These are phyloP conservation scores for Alternaria angustiovoidea DNA, from an alignment of 2,329 filamentous ascomycete genomes.

Conservation along the genomic window DNA sequence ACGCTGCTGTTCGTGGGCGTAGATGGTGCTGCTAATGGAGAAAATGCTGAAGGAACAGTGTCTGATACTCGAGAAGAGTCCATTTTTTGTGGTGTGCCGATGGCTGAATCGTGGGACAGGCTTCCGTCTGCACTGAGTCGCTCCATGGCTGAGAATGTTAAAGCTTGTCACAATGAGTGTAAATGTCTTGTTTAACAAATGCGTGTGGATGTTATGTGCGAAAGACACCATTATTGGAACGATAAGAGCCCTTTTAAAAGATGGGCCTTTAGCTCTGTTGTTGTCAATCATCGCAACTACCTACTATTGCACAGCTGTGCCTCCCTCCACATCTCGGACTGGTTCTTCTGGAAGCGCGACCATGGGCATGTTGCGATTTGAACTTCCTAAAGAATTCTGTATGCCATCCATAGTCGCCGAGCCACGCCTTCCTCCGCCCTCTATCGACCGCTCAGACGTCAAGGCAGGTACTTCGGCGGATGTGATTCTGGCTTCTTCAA, in stretches of 20 bases:
- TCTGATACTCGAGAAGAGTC: neutral
- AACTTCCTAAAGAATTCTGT: constrained; percentile 32
- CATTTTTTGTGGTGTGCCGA: neutral
- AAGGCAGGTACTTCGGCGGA: constrained; percentile 19
- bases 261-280: constrained; percentile 4
- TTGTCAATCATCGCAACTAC: constrained; percentile 7
- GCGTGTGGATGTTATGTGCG: neutral
- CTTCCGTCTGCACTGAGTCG: neutral
- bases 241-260: neutral
- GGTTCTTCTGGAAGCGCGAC: constrained; percentile 54
- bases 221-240: neutral
- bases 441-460: constrained; percentile 8
- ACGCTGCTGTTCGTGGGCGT: no score
- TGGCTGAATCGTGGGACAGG: constrained; percentile 7
- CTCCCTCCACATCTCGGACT: constrained; percentile 51
- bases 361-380: constrained; percentile 52
- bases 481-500: constrained; percentile 25
- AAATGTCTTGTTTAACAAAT: neutral
- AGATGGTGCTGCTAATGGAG: neutral
- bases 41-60: neutral
- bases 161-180: neutral
- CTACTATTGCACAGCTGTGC: constrained; percentile 27
- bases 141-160: neutral
- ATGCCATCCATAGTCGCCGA: constrained; percentile 20
- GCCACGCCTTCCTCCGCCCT: constrained; percentile 2